Percentiles rank a stretch among this genome's conserved stretches.
Conservation (phyloP, 768 basidiomycete species). For the Termitomyces sp. region DNA sequence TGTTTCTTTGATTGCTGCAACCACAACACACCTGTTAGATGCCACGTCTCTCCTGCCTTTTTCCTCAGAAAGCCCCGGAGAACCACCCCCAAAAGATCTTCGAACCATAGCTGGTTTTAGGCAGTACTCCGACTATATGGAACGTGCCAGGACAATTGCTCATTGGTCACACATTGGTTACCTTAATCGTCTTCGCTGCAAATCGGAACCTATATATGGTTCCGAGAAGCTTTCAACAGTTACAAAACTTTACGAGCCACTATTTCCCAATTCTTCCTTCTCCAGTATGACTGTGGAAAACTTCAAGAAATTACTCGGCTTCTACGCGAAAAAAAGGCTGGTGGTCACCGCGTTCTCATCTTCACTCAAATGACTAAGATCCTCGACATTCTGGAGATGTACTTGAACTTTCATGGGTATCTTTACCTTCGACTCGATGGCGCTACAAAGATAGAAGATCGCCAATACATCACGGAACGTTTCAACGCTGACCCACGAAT, state of each 20-base stretch:
- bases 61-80: constrained; percentile 47
- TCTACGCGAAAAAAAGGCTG: constrained; percentile 77
- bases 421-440: constrained; percentile 94
- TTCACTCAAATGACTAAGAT: constrained; percentile 98
- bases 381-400: constrained; percentile 90
- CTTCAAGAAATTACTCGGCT: constrained; percentile 78
- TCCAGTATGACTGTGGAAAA: constrained; percentile 97
- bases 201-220: constrained; percentile 36
- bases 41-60: constrained; percentile 51
- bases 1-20: constrained; percentile 44
- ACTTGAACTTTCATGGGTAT: constrained; percentile 88
- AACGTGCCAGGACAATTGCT: constrained; percentile 43
- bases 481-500: constrained; percentile 74
- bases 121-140: constrained; percentile 41
- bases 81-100: constrained; percentile 66
- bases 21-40: constrained; percentile 51
- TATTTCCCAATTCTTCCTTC: constrained; percentile 53
- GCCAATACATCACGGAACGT: constrained; percentile 85
- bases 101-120: constrained; percentile 72
- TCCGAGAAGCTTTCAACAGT: constrained; percentile 39
- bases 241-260: constrained; percentile 31
- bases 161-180: constrained; percentile 70
- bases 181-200: constrained; percentile 70
- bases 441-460: constrained; percentile 91
- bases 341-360: constrained; percentile 86